Evolutionary conservation across 1,284 basidiomycete genomes (phyloP), one percentile per base, ranked within the genome.

Genomic region (Naganishia liquefaciens): DNA sequence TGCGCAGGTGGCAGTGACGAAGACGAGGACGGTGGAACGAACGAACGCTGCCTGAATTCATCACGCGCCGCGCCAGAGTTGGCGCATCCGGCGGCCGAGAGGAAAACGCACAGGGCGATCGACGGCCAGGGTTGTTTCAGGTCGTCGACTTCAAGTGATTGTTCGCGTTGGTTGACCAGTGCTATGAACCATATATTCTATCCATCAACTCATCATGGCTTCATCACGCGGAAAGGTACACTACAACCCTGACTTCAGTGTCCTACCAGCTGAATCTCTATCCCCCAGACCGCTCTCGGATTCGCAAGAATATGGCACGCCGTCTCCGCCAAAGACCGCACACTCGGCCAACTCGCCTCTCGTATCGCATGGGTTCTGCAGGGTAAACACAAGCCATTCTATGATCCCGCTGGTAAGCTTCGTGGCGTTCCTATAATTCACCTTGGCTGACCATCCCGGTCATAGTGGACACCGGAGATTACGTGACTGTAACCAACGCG

Each of bases 381-480:
- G 94, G 96, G 96, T 76, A 99, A 99, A 82, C 92, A 99, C 80
- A 99, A 99, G 78, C 95, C 96, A 21, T 91, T 96, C 57, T 98
- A 92, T 73, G 92, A 98, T 79, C 92, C 91, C 25, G 84, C 87
- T 71, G 86, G 93, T 92, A 9, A 13, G 28, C 49, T 11, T 40
- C 10, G 23, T 44, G 23, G 37, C 37, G 40, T 39, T n/a, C 23
- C 28, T 44, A 3, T 2, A 23, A n/a, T n/a, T 55, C 11, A 28
- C 23, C 47, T 46, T 33, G 1, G 19, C 27, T 42, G 23, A 28
- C n/a, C 7, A 21, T 39, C 40, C 9, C 25, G 13, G 19, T 15
- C 21, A 0, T 67, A 94, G 93, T 88, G 69, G 93, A 96, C 78
- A 92, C 91, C 63, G 94, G 96, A 37, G 96, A 99, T 85, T 99